These are phyloP conservation scores for Euphorbia schlechtendalii DNA, from an alignment of 441 rosid species.

Conservation along the genomic window DNA sequence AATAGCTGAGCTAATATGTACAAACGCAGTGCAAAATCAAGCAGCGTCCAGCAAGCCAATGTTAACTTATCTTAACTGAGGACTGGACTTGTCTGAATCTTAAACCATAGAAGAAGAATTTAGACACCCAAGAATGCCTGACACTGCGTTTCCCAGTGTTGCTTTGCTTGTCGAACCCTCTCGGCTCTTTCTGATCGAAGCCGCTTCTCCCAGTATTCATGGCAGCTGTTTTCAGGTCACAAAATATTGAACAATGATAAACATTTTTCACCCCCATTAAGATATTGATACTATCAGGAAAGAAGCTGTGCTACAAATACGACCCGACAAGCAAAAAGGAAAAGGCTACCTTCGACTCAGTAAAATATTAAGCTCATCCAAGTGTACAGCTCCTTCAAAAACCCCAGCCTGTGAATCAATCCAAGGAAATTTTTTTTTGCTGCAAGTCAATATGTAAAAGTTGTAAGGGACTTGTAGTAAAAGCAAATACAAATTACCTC, in stretches of 20 bases:
- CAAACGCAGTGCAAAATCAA: neutral
- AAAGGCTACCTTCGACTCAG: conserved; percentile 51
- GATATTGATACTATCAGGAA: neutral
- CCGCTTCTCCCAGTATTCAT: conserved; percentile 68
- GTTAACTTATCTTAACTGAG: neutral
- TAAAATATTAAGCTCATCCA: conserved; percentile 71
- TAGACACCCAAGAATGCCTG: conserved; percentile 60
- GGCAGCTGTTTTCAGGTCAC: conserved; percentile 42
- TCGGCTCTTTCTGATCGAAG: conserved; percentile 59
- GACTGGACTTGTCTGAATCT: neutral
- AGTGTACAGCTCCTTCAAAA: conserved; percentile 56
- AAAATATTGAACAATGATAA: neutral
- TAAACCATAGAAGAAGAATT: neutral
- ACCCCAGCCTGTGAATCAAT: conserved; percentile 64
- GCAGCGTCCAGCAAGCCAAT: neutral
- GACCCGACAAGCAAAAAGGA: too few species aligned
- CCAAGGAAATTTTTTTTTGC: too few species aligned
- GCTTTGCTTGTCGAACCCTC: conserved; percentile 65
- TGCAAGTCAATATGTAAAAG: neutral
- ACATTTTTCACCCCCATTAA: neutral
- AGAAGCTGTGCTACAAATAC: too few species aligned
- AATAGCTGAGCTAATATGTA: neutral
- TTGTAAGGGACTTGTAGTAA: neutral
- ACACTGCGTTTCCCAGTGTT: conserved; percentile 78
- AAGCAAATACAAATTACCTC: conserved; percentile 30